phyloP scores from a whole-genome alignment of 225 moss, liverwort and hornwort genomes.

The Sphagnum tenellum region DNA sequence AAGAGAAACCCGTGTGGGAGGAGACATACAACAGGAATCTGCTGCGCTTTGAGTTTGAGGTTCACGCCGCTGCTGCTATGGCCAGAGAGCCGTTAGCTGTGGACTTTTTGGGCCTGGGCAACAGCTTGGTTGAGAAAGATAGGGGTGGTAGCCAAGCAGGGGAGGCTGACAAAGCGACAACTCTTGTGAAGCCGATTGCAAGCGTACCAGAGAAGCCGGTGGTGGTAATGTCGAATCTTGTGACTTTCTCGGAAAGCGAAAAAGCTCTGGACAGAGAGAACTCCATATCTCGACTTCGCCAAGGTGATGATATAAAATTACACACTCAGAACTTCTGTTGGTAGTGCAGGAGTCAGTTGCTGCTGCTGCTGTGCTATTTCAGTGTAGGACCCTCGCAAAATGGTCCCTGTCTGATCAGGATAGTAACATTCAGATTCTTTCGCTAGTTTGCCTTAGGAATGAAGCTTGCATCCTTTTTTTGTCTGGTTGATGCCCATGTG shows the following conservation, averaged over 20 bases:
- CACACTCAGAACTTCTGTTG: neutral
- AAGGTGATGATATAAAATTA: neutral
- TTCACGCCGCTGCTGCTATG: slow-evolving; percentile 8
- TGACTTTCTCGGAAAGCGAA: slow-evolving; percentile 10
- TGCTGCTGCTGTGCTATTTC: neutral
- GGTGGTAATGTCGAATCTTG: slow-evolving; percentile 10
- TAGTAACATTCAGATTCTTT: too few species aligned
- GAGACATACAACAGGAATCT: too few species aligned
- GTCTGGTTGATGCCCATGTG: too few species aligned
- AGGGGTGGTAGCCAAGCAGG: slow-evolving; percentile 1
- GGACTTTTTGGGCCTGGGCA: slow-evolving; percentile 28
- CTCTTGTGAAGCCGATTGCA: slow-evolving; percentile 27
- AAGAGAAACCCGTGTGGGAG: too few species aligned
- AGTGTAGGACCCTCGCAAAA: neutral
- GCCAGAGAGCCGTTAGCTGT: slow-evolving; percentile 21
- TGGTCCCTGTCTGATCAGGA: neutral
- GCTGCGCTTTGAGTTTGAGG: too few species aligned
- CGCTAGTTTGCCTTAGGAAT: too few species aligned
- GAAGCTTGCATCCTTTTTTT: too few species aligned
- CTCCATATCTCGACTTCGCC: slow-evolving; percentile 2
- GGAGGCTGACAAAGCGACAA: slow-evolving; percentile 7
- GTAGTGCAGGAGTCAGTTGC: neutral
- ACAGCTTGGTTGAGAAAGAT: slow-evolving; percentile 1
- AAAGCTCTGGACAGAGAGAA: slow-evolving; percentile 4
- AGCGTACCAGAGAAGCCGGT: slow-evolving; percentile 10